Conservation (phyloP, 2,329 filamentous ascomycete species). For the Botryotinia calthae region DNA sequence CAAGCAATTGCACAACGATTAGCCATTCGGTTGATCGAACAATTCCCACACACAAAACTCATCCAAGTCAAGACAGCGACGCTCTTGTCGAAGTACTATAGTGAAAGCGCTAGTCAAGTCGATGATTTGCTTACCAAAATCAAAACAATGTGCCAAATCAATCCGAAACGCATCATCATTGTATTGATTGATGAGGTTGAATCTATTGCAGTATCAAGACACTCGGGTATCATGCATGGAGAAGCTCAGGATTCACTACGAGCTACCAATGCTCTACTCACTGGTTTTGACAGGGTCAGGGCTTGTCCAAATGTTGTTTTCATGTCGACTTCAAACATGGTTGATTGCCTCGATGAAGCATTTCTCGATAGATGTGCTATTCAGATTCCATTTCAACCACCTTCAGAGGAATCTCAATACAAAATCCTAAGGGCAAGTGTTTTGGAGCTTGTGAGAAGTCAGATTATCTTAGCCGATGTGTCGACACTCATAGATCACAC, state of each 20-base stretch:
- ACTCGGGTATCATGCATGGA: slow-evolving; percentile 27
- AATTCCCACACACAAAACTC: slow-evolving; percentile 41
- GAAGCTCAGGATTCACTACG: slow-evolving; percentile 37
- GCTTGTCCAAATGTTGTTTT: slow-evolving; percentile 33
- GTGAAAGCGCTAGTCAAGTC: slow-evolving; percentile 47
- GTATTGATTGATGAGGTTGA: slow-evolving; percentile 40
- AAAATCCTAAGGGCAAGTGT: slow-evolving; percentile 34
- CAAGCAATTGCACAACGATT: slow-evolving; percentile 79
- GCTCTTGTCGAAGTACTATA: slow-evolving; percentile 48
- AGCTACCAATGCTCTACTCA: slow-evolving; percentile 39
- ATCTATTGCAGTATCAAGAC: slow-evolving; percentile 34
- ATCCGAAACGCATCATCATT: slow-evolving; percentile 32
- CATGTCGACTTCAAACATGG: slow-evolving; percentile 38
- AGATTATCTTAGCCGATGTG: slow-evolving; percentile 22
- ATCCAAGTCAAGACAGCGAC: slow-evolving; percentile 47
- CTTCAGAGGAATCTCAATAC: slow-evolving; percentile 32
- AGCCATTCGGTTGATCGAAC: slow-evolving; percentile 44
- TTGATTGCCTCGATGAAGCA: slow-evolving; percentile 33
- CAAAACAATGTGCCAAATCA: slow-evolving; percentile 30
- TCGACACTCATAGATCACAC: slow-evolving; percentile 17
- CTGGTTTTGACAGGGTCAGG: slow-evolving; percentile 34
- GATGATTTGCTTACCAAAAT: slow-evolving; percentile 45
- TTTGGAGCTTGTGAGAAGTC: slow-evolving; percentile 28
- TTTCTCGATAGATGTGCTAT: slow-evolving; percentile 36
- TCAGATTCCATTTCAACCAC: slow-evolving; percentile 28